A percentile compares a stretch with the other conserved stretches of the same genome.
phyloP scores from a whole-genome alignment of 352 stramenopile genomes.

The Phytophthora podocarpi region DNA sequence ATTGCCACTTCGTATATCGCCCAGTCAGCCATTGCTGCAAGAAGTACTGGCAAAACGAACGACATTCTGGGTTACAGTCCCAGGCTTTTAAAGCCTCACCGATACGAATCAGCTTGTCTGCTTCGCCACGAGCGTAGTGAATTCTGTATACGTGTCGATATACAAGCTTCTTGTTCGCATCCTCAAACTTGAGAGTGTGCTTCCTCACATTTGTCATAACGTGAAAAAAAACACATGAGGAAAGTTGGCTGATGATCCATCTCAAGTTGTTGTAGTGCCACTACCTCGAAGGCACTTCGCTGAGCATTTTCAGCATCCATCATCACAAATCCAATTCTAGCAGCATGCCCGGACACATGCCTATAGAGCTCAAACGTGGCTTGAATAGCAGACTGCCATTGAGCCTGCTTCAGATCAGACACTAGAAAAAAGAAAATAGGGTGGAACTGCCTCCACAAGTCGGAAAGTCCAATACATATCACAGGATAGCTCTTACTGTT shows the following conservation, averaged over 20 bases:
- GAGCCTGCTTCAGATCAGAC: neutral
- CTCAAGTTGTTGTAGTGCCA: neutral
- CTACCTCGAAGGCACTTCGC: neutral
- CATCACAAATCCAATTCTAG: conserved; percentile 7
- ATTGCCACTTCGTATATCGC: neutral
- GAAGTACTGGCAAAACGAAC: neutral
- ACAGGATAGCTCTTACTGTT: neutral
- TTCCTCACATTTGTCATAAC: neutral
- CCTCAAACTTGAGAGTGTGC: neutral
- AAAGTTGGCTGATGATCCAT: neutral
- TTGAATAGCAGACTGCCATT: neutral
- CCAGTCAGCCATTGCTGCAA: neutral
- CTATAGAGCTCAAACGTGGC: neutral
- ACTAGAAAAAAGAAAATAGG: neutral
- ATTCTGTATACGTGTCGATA: neutral
- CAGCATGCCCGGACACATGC: too few species aligned
- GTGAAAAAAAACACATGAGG: neutral
- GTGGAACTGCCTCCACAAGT: conserved; percentile 4
- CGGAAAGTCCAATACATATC: neutral
- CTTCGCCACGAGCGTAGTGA: neutral
- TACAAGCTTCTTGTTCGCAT: neutral
- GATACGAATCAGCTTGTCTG: neutral
- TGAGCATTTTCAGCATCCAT: conserved; percentile 7
- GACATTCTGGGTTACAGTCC: neutral
- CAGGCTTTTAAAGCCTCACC: neutral